A percentile compares a stretch with the other conserved stretches of the same genome.
Conservation (phyloP, 495 filamentous ascomycete species). For the Penicillium lividum region DNA sequence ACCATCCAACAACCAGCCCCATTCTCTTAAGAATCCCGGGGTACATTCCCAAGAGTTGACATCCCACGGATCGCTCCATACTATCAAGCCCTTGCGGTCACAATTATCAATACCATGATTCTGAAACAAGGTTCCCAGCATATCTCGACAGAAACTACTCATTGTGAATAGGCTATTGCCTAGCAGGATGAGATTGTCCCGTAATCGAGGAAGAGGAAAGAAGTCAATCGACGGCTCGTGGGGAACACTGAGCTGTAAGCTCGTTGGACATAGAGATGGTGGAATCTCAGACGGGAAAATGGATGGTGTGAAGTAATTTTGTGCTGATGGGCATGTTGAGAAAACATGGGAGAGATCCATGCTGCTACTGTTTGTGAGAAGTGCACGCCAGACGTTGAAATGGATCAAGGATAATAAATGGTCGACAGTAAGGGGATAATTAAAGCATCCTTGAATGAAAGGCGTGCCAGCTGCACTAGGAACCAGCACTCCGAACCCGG, state of each 20-base stretch:
- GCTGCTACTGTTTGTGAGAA: not conserved
- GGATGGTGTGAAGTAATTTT: not conserved
- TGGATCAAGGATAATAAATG: constrained; percentile 3
- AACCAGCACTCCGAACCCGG: constrained; percentile 1
- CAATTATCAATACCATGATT: not conserved
- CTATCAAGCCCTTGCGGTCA: constrained; percentile 26
- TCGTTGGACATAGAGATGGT: not conserved
- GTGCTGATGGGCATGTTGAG: not conserved
- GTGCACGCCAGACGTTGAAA: constrained; percentile 1
- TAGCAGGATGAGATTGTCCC: constrained; percentile 20
- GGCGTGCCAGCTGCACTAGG: not conserved
- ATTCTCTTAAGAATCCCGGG: not conserved
- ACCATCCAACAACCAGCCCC: constrained; percentile 3
- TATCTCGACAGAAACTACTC: constrained; percentile 11
- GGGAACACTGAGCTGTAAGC: constrained; percentile 1
- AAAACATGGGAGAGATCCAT: constrained; percentile 1
- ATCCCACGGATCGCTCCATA: constrained; percentile 46
- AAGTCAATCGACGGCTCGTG: constrained; percentile 13
- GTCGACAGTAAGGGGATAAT: not conserved
- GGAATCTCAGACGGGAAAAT: not conserved
- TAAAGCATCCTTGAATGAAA: not conserved
- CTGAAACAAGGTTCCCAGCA: constrained; percentile 4
- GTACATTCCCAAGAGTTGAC: constrained; percentile 5
- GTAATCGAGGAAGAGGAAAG: constrained; percentile 18
- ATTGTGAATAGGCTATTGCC: constrained; percentile 5